These are phyloP conservation scores for Trichoderma aggressivum DNA, from an alignment of 2,329 filamentous ascomycete genomes.

Conservation along the genomic window DNA sequence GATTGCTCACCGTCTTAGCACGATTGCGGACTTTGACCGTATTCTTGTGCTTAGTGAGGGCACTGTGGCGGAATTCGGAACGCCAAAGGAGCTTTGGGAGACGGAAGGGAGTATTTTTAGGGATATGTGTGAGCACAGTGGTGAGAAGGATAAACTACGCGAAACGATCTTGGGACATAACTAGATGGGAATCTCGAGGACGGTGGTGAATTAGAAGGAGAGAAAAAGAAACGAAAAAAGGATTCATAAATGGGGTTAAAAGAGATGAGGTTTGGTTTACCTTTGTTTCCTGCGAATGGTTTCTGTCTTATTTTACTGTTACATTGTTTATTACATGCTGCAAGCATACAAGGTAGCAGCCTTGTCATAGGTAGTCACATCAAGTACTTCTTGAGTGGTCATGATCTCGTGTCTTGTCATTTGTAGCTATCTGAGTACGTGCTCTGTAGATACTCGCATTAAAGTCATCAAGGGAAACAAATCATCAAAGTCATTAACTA, in stretches of 20 bases:
- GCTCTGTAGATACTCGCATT: background rate
- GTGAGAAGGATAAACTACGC: constrained; percentile 53
- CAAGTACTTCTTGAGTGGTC: background rate
- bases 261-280: background rate
- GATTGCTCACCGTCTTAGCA: constrained; percentile 72
- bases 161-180: constrained; percentile 40
- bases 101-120: constrained; percentile 53
- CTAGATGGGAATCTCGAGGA: background rate
- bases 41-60: constrained; percentile 71
- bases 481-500: background rate
- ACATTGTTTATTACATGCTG: background rate
- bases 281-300: background rate
- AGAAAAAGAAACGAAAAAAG: background rate
- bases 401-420: constrained; percentile 2
- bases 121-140: constrained; percentile 61
- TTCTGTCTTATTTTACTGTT: background rate
- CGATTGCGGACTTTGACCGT: constrained; percentile 72
- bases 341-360: background rate
- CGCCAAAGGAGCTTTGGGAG: constrained; percentile 59
- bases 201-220: background rate
- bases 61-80: constrained; percentile 63
- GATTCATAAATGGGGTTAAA: background rate
- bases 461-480: background rate
- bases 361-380: background rate
- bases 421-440: background rate